Evolutionary conservation across 371 early-diverging fungal genomes (phyloP), one percentile per base, ranked within the genome.

Genomic region (Synchytrium microbalum): DNA sequence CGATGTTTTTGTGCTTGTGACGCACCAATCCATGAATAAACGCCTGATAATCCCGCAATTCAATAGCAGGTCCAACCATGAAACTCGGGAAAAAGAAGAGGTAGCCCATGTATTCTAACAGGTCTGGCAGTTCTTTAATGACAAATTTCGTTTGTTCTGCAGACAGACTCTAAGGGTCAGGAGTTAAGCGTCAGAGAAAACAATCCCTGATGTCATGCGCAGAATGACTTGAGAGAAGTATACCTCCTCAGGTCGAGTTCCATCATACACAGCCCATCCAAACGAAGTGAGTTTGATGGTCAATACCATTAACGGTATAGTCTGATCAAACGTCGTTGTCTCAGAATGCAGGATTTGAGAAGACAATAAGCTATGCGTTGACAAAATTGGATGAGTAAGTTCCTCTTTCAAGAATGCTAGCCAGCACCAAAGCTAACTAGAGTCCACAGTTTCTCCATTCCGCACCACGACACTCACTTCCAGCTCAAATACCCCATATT

Each of bases 231-330:
- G 33, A 14, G 63, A 13, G 38, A 64, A 54, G 32, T 71, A 14
- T 46, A 56, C 69, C 60, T 59, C 38, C 0, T 66, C 65, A 14
- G 65, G 62, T 46, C 64, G 54, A 1, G 69, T 70, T 10, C 89
- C 91, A 69, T 93, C 94, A 63, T 80, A 72, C 3, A 92, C 86
- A 61, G 85, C 86, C 76, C 88, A 95, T 0, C 92, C 95, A 75
- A 90, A 91, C 3, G 89, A 85, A 10, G 92, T 86, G 54, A 92
- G 68, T 71, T 94, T 94, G 68, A 94, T 91, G 8, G 89, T 88
- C 55, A 90, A 73, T 28, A 96, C 81, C 96, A 96, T 96, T 73
- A 91, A 84, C 0, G 91, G 86, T 13, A 92, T 92, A 2, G 95
- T 90, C 62, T 87, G 81, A 76, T 96, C 95, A 60, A 91, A 79